These are phyloP conservation scores for Barbarea vulgaris DNA, from an alignment of 345 rosid species.

Conservation along the genomic window DNA sequence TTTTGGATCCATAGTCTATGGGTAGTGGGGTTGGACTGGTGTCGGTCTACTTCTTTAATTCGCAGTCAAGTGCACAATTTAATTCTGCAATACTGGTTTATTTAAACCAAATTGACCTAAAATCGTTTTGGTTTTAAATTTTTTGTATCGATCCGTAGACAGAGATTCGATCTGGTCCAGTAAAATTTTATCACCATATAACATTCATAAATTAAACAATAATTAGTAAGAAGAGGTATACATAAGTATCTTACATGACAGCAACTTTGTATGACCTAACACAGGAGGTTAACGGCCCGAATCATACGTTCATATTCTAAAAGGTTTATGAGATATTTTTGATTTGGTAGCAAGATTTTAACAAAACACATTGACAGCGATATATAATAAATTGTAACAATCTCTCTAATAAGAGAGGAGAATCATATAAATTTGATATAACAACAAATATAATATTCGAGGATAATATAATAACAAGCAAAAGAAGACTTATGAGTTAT, in stretches of 20 bases:
- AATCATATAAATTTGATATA: background rate
- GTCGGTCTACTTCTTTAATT: background rate
- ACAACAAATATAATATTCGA: background rate
- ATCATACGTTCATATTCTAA: constrained; percentile 10
- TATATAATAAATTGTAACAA: background rate
- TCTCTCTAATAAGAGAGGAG: constrained; percentile 27
- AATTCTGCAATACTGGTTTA: background rate
- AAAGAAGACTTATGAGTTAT: constrained; percentile 12
- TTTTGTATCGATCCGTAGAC: background rate
- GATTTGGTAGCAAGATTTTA: constrained; percentile 15
- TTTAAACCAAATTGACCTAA: background rate
- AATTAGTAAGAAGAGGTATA: background rate
- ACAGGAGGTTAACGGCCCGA: constrained; percentile 2
- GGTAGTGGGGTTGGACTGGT: constrained; percentile 1
- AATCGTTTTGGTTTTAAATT: background rate
- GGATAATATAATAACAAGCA: constrained; percentile 26
- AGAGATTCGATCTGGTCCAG: background rate
- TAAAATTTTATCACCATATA: background rate
- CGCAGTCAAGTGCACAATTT: background rate
- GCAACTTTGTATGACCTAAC: constrained; percentile 30
- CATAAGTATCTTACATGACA: constrained; percentile 10
- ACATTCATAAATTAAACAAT: background rate
- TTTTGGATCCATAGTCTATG: constrained; percentile 1
- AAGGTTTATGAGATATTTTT: constrained; percentile 5
- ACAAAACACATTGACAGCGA: constrained; percentile 28